Evolutionary conservation across 306 rosid species (phyloP).

Genomic region (Malus fusca): DNA sequence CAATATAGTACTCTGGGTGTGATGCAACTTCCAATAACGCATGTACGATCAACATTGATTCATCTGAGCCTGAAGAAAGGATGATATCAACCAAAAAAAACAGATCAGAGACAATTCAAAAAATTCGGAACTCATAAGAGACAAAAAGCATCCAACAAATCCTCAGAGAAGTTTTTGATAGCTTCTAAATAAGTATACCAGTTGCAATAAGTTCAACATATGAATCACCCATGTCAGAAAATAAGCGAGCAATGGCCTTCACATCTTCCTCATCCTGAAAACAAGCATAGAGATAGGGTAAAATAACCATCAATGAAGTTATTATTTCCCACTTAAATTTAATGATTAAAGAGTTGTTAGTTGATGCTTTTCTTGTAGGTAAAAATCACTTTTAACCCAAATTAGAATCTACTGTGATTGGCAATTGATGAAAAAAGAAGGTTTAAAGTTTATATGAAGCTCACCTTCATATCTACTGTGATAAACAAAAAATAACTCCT

Average conservation of each 20-base stretch:
- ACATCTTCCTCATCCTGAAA: conserved; percentile 97
- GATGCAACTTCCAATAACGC: conserved; percentile 97
- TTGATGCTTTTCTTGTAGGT: not conserved
- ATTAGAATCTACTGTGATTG: not conserved
- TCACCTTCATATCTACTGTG: not conserved
- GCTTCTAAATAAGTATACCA: conserved; percentile 36
- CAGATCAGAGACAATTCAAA: conserved; percentile 2
- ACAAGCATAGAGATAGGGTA: conserved; percentile 10
- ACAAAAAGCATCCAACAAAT: conserved; percentile 19
- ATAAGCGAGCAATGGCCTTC: conserved; percentile 96
- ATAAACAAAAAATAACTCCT: not conserved
- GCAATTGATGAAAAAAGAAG: not conserved
- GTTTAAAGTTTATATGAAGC: not conserved
- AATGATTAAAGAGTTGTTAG: not conserved
- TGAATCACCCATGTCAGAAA: conserved; percentile 99
- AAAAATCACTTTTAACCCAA: not conserved
- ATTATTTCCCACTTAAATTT: not conserved
- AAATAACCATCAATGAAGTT: not conserved
- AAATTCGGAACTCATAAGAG: conserved; percentile 11
- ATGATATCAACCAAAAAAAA: conserved; percentile 23
- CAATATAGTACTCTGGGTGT: conserved; percentile 89
- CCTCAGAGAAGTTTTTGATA: not conserved
- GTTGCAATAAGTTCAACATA: conserved; percentile 87
- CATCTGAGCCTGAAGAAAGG: conserved; percentile 67
- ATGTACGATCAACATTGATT: conserved; percentile 81